Evolutionary conservation across 2,329 filamentous ascomycete species (phyloP).

Genomic region (Epichloe hybrida): DNA sequence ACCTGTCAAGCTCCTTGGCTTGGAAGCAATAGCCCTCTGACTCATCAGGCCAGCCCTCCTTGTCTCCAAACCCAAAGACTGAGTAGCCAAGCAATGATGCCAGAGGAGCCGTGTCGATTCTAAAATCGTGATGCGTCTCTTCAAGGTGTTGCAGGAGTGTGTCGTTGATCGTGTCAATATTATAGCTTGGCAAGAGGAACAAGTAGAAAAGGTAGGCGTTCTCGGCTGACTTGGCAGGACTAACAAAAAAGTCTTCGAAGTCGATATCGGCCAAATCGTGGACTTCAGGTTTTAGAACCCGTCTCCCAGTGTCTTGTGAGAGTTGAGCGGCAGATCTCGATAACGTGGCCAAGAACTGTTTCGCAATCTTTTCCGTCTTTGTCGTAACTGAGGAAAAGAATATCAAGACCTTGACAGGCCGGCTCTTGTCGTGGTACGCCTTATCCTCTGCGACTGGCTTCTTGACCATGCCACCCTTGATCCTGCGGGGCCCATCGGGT

Average conservation of each 20-base stretch:
- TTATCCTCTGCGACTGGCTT: conserved; percentile 16
- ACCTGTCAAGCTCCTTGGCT: conserved; percentile 78
- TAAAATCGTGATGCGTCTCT: conserved; percentile 93
- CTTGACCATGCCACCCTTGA: conserved; percentile 29
- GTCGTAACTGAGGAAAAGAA: conserved; percentile 88
- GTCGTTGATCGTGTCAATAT: conserved; percentile 85
- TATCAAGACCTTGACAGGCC: conserved; percentile 56
- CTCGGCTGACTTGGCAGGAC: conserved; percentile 47
- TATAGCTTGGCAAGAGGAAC: conserved; percentile 78
- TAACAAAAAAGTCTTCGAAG: conserved; percentile 91
- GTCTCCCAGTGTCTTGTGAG: conserved; percentile 19
- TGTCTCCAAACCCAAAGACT: conserved; percentile 88
- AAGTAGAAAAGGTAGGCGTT: conserved; percentile 65
- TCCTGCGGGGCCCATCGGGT: conserved; percentile 32
- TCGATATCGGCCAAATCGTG: conserved; percentile 77
- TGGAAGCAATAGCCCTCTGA: conserved; percentile 87
- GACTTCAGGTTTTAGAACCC: conserved; percentile 45
- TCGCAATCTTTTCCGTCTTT: conserved; percentile 62
- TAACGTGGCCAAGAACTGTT: conserved; percentile 45
- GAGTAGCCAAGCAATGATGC: conserved; percentile 70
- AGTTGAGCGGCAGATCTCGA: conserved; percentile 38
- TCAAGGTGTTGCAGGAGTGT: conserved; percentile 76
- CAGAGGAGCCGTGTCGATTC: conserved; percentile 80
- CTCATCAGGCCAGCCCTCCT: conserved; percentile 83
- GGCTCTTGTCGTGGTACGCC: conserved; percentile 17